Evolutionary conservation across 2,329 filamentous ascomycete species (phyloP), one percentile per base, ranked within the genome.

Genomic region (Cordyceps militaris): DNA sequence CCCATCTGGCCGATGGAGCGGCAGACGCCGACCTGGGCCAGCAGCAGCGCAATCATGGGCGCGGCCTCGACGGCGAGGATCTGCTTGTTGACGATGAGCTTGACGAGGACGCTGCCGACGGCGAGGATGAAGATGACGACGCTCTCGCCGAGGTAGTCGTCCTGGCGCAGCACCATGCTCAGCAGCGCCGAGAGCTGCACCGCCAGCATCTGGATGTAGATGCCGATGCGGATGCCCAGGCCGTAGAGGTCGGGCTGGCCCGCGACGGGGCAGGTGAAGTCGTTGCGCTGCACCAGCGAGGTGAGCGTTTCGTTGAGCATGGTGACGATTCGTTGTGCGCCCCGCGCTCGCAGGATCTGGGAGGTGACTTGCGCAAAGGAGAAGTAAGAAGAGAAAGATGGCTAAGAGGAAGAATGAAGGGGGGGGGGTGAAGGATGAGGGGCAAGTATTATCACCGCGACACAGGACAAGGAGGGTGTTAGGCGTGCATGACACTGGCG

Each of bases 181-280:
- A 64, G 54, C 9, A 65, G 54, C 32, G 59, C 60, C 9, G 64
- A 65, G n/a, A 66, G 38, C 49, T 64, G 62, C 34, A 64, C 62
- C 6, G 64, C 61, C 26, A 65, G n/a, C 63, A 64, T 66, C 53
- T 67, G 64, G 36, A 67, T 59, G 56, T 67, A 67, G 49, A 67
- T 63, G 52, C 65, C 65, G 55, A 67, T 40, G 40, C 66, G 63
- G 59, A 67, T 66, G 38, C 66, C 66, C 23, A 67, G 61, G 32
- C 66, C 66, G 59, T 67, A 67, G 23, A 67, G 60, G 44, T 67
- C 65, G 49, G 58, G 10, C 47, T 66, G 61, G 58, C 65, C 66
- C 23, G 28, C 0, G 44, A 67, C 46, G 14, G 60, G 61, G 57
- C 64, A 66, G 5, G 11, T 4, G 2, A 11, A 40, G 11, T 40